Base-by-base conservation (phyloP, 441 rosid species). In the Manihot esculenta region DNA sequence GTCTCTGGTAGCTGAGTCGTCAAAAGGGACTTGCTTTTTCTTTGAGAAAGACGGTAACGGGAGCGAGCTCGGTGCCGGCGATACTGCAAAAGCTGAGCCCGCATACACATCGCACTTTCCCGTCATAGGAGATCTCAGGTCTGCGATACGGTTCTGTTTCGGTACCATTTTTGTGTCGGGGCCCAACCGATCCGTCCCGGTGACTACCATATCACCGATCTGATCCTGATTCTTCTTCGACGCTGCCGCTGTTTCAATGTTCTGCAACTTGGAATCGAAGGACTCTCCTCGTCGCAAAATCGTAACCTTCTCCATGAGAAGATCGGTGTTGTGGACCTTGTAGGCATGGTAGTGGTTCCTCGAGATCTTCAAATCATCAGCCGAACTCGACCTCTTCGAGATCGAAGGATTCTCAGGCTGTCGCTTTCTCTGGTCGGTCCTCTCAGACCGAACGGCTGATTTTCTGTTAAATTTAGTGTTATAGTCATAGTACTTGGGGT, bases 11-110 rank as follows among this genome's bases (percentile, higher is more conserved):
- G 99, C 97, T 0, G 84, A 83, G 66, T 92, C 93, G 68, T 90
- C 96, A 10, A 86, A 63, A 13, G 75, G 38, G 30, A 79, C 77
- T 24, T 78, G 82, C 72, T 83, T 84, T 69, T 80, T 86, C 84
- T 79, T 90, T 33, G 90, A 84, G 75, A 94, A 94, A 0, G 96
- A 88, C 30, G 98, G 98, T 20, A 92, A 66, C 27, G 97, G 99
- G 2, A 94, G 81, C 24, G 96, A 87, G 69, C 98, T 94, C 64
- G 98, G 99, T 57, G 82, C 88, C 57, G 99, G 99, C n/a, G 99
- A 94, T 15, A 87, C 84, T 10, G 83, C 78, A 55, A 84, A 89
- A 1, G 89, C 96, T 33, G 97, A 87, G 20, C 99, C 98, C 41
- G 97, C 99, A 48, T 94, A 94, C 58, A 84, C 55, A 64, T 83